A percentile compares a stretch with the other conserved stretches of the same genome.
phyloP scores from a whole-genome alignment of 108 stramenopile genomes.

The Skeletonema menzelii region DNA sequence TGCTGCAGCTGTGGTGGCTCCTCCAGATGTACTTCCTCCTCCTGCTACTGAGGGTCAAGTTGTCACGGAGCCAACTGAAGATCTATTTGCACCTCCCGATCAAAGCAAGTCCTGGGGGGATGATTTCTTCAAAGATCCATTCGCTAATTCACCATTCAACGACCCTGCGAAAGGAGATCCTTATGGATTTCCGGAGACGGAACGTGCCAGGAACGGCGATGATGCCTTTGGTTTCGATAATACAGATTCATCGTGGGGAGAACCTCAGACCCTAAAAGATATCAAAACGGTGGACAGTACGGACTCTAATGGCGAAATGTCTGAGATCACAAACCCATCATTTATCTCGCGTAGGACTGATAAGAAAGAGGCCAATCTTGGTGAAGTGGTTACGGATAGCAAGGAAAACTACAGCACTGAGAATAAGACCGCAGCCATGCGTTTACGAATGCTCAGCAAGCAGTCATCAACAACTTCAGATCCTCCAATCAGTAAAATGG shows the following conservation, averaged over 20 bases:
- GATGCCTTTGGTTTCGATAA: neutral
- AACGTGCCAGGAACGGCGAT: neutral
- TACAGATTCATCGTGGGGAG: neutral
- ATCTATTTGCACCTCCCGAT: neutral
- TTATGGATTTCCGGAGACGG: slow-evolving; percentile 29
- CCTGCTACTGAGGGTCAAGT: neutral
- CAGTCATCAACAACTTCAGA: neutral
- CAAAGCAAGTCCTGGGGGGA: slow-evolving; percentile 13
- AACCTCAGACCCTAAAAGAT: neutral
- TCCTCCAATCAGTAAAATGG: neutral
- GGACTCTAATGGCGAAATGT: neutral
- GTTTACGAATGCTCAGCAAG: neutral
- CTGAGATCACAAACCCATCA: neutral
- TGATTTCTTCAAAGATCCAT: slow-evolving; percentile 36
- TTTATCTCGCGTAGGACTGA: neutral
- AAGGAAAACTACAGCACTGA: slow-evolving; percentile 32
- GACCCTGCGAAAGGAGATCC: slow-evolving; percentile 14
- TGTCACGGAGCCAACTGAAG: neutral
- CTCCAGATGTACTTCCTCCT: neutral
- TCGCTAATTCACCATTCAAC: slow-evolving; percentile 22
- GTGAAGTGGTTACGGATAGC: neutral
- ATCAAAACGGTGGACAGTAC: neutral
- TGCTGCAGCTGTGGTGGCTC: neutral
- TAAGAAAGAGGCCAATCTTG: neutral
- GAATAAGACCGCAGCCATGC: neutral